A percentile compares a stretch with the other conserved stretches of the same genome.
Conservation (phyloP, 1,284 basidiomycete species). For the Uromyces viciae-fabae region DNA sequence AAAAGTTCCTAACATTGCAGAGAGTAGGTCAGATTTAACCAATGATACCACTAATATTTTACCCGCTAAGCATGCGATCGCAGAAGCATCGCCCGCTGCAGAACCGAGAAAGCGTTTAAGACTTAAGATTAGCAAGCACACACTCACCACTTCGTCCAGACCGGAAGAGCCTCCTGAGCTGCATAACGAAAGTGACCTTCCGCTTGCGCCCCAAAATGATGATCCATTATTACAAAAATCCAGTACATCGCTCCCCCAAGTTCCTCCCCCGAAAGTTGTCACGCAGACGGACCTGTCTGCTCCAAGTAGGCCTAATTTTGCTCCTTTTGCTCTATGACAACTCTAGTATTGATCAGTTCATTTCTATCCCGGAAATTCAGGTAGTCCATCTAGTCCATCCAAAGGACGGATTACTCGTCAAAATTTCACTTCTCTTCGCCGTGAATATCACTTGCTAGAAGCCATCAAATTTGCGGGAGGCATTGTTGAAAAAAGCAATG, state of each 20-base stretch:
- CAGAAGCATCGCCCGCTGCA: background rate
- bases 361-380: background rate
- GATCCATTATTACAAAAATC: background rate
- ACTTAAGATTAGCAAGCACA: background rate
- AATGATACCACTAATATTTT: background rate
- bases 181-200: no score
- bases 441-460: conserved; percentile 41
- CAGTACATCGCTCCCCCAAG: background rate
- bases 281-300: background rate
- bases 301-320: background rate
- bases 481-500: conserved; percentile 40
- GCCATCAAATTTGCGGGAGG: conserved; percentile 42
- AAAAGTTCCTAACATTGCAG: no score
- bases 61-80: background rate
- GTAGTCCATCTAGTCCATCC: background rate
- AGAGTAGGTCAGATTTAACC: background rate
- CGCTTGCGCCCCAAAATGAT: background rate
- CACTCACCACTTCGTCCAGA: background rate
- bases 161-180: background rate
- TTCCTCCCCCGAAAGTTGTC: background rate
- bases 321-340: background rate
- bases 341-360: background rate
- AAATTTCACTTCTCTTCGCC: conserved; percentile 32
- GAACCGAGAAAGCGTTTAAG: background rate
- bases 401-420: conserved; percentile 13